Evolutionary conservation across 225 moss, liverwort and hornwort species (phyloP).

Genomic region (Physcomitrellopsis africana): DNA sequence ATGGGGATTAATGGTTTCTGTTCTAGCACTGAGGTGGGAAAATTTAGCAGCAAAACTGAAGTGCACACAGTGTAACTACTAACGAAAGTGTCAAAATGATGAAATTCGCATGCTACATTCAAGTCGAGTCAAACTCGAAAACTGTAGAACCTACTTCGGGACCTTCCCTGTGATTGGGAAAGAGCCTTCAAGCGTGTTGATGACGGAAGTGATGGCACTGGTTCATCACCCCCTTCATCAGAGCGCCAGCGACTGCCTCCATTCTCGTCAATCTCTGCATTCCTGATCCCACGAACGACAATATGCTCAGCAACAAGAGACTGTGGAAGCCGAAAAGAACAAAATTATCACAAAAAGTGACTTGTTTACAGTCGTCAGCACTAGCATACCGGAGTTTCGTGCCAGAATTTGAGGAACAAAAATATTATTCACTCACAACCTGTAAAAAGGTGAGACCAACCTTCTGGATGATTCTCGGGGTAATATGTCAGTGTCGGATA

Average conservation of each 20-base stretch:
- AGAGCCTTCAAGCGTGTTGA: constrained; percentile 37
- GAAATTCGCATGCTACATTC: constrained; percentile 18
- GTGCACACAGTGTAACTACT: constrained; percentile 24
- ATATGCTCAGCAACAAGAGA: neutral
- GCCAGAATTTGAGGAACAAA: constrained; percentile 5
- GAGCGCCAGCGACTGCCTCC: constrained; percentile 51
- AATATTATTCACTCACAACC: neutral
- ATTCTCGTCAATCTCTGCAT: constrained; percentile 35
- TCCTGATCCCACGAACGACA: constrained; percentile 30
- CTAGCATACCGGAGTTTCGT: neutral
- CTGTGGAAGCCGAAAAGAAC: neutral
- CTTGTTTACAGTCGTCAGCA: neutral
- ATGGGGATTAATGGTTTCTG: constrained; percentile 19
- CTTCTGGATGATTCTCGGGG: constrained; percentile 36
- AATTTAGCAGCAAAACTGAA: constrained; percentile 32
- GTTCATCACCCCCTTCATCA: constrained; percentile 37
- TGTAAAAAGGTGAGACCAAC: constrained; percentile 21
- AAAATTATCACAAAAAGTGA: neutral
- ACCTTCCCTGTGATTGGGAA: constrained; percentile 43
- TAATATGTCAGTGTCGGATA: constrained; percentile 17
- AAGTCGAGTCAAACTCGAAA: constrained; percentile 35
- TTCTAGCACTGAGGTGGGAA: constrained; percentile 23
- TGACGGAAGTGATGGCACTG: constrained; percentile 22
- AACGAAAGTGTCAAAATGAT: constrained; percentile 42
- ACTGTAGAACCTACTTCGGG: constrained; percentile 42